These are phyloP conservation scores for Speleostelium caveatum DNA, from an alignment of 78 protist species.

Conservation along the genomic window DNA sequence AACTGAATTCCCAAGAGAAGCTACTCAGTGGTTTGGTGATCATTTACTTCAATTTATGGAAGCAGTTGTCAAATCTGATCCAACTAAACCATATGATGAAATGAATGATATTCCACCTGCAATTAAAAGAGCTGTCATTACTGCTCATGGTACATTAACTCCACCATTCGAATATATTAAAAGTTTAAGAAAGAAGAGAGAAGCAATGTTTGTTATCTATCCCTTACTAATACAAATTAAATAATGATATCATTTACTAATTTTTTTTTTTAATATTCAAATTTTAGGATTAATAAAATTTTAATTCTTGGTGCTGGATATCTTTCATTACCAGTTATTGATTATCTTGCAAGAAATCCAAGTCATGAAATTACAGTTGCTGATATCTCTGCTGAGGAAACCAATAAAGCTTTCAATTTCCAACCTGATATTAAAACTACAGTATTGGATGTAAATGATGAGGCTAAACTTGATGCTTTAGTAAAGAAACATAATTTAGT, in stretches of 20 bases:
- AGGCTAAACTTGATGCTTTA: constrained; percentile 27
- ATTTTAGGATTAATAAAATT: too few species aligned
- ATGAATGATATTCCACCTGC: constrained; percentile 73
- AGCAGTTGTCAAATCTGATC: constrained; percentile 75
- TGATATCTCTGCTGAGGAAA: constrained; percentile 38
- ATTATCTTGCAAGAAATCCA: constrained; percentile 72
- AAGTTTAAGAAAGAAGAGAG: constrained; percentile 78
- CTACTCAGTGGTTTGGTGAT: constrained; percentile 90
- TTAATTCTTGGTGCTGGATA: constrained; percentile 87
- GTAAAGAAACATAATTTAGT: constrained; percentile 56
- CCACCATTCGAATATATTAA: constrained; percentile 87
- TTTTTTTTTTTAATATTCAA: neutral
- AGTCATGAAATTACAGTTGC: constrained; percentile 68
- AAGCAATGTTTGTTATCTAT: constrained; percentile 40
- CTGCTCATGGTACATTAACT: constrained; percentile 83
- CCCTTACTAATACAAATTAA: neutral
- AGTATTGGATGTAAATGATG: constrained; percentile 55
- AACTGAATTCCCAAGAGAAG: constrained; percentile 94
- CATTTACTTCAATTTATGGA: constrained; percentile 72
- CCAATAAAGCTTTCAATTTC: neutral
- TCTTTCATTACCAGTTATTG: constrained; percentile 73
- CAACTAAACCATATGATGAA: constrained; percentile 71
- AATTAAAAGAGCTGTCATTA: constrained; percentile 70
- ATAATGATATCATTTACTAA: neutral
- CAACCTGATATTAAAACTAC: constrained; percentile 31